Conservation (phyloP, 495 filamentous ascomycete genomes). For the Penicillium desertorum region DNA sequence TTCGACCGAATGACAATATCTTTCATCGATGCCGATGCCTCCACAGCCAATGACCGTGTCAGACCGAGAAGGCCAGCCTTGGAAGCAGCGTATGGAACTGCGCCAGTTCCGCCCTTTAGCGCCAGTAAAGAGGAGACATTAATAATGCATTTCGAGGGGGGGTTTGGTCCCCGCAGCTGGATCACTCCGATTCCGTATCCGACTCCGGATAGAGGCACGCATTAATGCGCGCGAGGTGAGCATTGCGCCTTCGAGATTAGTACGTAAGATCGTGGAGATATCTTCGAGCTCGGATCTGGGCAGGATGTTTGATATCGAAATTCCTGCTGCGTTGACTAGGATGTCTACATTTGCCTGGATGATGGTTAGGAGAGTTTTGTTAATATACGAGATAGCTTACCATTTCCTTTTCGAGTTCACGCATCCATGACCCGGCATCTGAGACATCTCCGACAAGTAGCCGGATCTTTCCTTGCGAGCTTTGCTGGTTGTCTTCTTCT, state of each 20-base stretch:
- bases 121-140: slow-evolving; percentile 76
- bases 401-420: slow-evolving; percentile 44
- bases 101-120: slow-evolving; percentile 59
- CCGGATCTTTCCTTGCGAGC: slow-evolving; percentile 20
- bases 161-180: slow-evolving; percentile 4
- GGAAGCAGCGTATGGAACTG: slow-evolving; percentile 71
- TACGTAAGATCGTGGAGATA: slow-evolving; percentile 54
- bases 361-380: neutral
- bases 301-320: slow-evolving; percentile 60
- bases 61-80: slow-evolving; percentile 80
- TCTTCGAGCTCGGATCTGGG: slow-evolving; percentile 38
- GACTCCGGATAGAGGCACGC: slow-evolving; percentile 41
- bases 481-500: slow-evolving; percentile 15
- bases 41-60: slow-evolving; percentile 67
- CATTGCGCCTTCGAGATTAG: slow-evolving; percentile 74
- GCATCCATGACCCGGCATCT: slow-evolving; percentile 44
- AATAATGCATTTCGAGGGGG: slow-evolving; percentile 62
- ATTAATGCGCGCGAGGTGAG: slow-evolving; percentile 58
- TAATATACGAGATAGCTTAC: slow-evolving; percentile 22
- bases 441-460: slow-evolving; percentile 51
- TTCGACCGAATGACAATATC: slow-evolving; percentile 65
- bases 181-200: slow-evolving; percentile 29
- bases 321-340: slow-evolving; percentile 75
- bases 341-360: slow-evolving; percentile 53
- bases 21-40: slow-evolving; percentile 45